Evolutionary conservation across 371 early-diverging fungal species (phyloP).

Genomic region (Mortierella sp.): DNA sequence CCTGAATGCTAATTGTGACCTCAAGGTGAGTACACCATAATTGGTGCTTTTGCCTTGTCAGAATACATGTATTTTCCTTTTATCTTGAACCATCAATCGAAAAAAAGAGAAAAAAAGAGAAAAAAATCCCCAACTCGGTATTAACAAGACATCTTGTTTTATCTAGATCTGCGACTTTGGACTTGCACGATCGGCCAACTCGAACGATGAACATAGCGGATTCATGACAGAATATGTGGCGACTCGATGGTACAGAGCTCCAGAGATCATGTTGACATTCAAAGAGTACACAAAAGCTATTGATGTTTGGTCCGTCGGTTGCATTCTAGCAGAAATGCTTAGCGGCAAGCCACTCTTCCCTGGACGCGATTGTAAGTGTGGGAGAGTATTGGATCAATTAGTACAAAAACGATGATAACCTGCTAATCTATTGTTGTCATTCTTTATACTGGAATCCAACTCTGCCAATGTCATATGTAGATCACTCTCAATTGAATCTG

Average conservation of each 20-base stretch:
- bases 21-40: conserved; percentile 73
- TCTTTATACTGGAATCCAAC: too few species aligned
- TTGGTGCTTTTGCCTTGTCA: too few species aligned
- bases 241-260: conserved; percentile 99
- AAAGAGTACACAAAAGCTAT: conserved; percentile 96
- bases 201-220: conserved; percentile 85
- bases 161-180: conserved; percentile 93
- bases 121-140: background rate
- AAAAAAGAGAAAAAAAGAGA: too few species aligned
- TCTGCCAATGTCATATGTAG: conserved; percentile 36
- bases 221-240: conserved; percentile 99
- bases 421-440: too few species aligned
- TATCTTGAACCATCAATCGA: too few species aligned
- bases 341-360: conserved; percentile 92
- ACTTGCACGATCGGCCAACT: conserved; percentile 91
- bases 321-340: conserved; percentile 96
- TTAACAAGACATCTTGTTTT: background rate
- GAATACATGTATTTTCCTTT: too few species aligned
- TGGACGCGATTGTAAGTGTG: conserved; percentile 83
- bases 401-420: too few species aligned
- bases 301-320: conserved; percentile 99
- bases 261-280: conserved; percentile 98
- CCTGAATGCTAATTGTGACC: conserved; percentile 97
- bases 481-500: conserved; percentile 97
- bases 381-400: too few species aligned